Evolutionary conservation across 345 rosid genomes (phyloP).

Genomic region (Lepidium aucheri): DNA sequence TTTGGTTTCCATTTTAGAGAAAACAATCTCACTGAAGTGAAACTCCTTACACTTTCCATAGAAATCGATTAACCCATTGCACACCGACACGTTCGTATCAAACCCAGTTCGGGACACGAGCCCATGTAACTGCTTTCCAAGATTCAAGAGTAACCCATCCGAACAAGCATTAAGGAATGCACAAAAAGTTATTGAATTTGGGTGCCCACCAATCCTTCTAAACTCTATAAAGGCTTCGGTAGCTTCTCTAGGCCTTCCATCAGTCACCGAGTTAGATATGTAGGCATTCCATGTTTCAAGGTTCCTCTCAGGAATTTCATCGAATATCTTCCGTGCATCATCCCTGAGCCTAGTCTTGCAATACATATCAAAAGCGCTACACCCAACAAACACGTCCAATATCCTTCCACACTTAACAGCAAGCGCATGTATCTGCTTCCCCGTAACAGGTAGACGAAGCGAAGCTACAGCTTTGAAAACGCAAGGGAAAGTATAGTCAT

Average conservation of each 20-base stretch:
- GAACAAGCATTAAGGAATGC: constrained; percentile 65
- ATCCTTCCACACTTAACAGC: constrained; percentile 51
- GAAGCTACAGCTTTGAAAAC: constrained; percentile 66
- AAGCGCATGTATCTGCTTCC: constrained; percentile 54
- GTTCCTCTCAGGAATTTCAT: constrained; percentile 68
- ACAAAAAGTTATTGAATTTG: constrained; percentile 64
- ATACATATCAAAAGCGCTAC: constrained; percentile 80
- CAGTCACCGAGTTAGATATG: constrained; percentile 60
- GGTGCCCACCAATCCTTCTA: constrained; percentile 44
- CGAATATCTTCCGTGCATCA: constrained; percentile 64
- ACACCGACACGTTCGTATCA: constrained; percentile 43
- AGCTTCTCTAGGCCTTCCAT: constrained; percentile 42
- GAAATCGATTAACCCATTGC: constrained; percentile 69
- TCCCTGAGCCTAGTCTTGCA: constrained; percentile 37
- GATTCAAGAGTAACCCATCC: constrained; percentile 35
- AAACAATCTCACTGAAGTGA: constrained; percentile 39
- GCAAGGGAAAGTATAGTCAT: constrained; percentile 83
- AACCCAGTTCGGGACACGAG: constrained; percentile 49
- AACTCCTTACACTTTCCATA: constrained; percentile 73
- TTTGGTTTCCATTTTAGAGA: constrained; percentile 41
- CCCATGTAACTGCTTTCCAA: constrained; percentile 68
- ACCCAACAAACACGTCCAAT: constrained; percentile 58
- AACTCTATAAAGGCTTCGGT: constrained; percentile 46
- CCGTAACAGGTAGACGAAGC: constrained; percentile 30
- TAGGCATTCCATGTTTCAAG: constrained; percentile 65